Percentiles rank a stretch among this genome's conserved stretches.
Evolutionary conservation across 176 grass and related monocot species (phyloP).

Genomic region (Luzula sylvatica): DNA sequence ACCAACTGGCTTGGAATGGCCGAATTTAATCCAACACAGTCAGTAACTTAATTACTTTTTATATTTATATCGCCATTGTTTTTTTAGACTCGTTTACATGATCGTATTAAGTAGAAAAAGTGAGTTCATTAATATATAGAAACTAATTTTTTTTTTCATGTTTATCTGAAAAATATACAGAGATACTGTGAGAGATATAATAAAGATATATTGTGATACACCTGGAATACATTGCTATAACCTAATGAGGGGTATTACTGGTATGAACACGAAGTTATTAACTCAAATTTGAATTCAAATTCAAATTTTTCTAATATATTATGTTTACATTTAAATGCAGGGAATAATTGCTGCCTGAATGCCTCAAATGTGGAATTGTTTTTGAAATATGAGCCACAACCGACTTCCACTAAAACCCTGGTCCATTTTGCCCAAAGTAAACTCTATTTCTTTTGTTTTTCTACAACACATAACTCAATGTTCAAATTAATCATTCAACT

Average conservation of each 20-base stretch:
- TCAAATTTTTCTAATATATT: not conserved
- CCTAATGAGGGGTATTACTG: slow-evolving; percentile 46
- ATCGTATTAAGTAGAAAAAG: not conserved
- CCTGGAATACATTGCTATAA: slow-evolving; percentile 52
- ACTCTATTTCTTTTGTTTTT: not conserved
- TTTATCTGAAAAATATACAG: slow-evolving; percentile 24
- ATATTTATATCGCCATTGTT: not conserved
- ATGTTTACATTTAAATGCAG: not conserved
- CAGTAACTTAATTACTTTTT: not conserved
- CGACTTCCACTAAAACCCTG: slow-evolving; percentile 72
- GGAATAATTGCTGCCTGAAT: slow-evolving; percentile 81
- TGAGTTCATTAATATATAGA: too few relatives aligned
- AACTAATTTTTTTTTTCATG: not conserved
- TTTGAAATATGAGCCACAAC: slow-evolving; percentile 77
- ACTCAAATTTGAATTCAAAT: not conserved
- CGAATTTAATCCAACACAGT: slow-evolving; percentile 63
- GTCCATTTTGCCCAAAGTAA: slow-evolving; percentile 88
- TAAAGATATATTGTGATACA: slow-evolving; percentile 30
- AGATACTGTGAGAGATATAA: slow-evolving; percentile 19
- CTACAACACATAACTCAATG: too few relatives aligned
- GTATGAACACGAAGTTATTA: too few relatives aligned
- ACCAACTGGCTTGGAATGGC: slow-evolving; percentile 35
- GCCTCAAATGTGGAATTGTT: slow-evolving; percentile 49
- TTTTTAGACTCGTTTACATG: not conserved
- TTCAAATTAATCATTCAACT: too few relatives aligned